A percentile compares a stretch with the other conserved stretches of the same genome.
Evolutionary conservation across 345 rosid species (phyloP).

Genomic region (Abelmoschus esculentus): DNA sequence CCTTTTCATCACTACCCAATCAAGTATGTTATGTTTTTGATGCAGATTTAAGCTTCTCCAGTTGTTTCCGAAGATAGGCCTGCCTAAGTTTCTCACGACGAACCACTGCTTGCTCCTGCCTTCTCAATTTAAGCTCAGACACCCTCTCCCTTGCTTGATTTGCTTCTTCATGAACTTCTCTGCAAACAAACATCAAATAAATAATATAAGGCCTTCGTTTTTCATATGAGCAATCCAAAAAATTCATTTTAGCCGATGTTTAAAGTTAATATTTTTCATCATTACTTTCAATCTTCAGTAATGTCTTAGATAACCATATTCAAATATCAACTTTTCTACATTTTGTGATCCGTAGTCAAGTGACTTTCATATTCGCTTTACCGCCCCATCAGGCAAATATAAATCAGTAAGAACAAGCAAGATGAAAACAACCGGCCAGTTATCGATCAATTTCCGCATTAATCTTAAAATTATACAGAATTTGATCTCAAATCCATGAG

Average conservation of each 20-base stretch:
- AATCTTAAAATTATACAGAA: not conserved
- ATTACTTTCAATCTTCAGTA: not conserved
- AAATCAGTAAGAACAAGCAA: not conserved
- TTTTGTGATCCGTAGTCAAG: not conserved
- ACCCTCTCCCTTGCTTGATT: conserved; percentile 74
- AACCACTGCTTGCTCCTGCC: conserved; percentile 69
- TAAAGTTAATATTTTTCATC: not conserved
- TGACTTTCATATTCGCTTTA: too few species aligned
- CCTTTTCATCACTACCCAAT: not conserved
- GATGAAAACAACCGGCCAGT: not conserved
- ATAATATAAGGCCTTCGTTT: not conserved
- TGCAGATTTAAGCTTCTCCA: conserved; percentile 73
- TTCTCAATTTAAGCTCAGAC: conserved; percentile 53
- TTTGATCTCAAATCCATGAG: not conserved
- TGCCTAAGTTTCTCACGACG: conserved; percentile 75
- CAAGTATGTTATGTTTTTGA: conserved; percentile 17
- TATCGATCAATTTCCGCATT: not conserved
- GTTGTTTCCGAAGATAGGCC: conserved; percentile 75
- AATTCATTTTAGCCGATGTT: not conserved
- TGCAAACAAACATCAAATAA: conserved; percentile 16
- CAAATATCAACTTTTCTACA: not conserved
- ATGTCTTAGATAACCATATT: not conserved
- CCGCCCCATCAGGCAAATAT: not conserved
- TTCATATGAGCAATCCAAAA: not conserved
- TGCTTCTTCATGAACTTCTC: conserved; percentile 91